Conservation (phyloP, 176 grass and related monocot genomes). For the Pontederia crassipes region DNA sequence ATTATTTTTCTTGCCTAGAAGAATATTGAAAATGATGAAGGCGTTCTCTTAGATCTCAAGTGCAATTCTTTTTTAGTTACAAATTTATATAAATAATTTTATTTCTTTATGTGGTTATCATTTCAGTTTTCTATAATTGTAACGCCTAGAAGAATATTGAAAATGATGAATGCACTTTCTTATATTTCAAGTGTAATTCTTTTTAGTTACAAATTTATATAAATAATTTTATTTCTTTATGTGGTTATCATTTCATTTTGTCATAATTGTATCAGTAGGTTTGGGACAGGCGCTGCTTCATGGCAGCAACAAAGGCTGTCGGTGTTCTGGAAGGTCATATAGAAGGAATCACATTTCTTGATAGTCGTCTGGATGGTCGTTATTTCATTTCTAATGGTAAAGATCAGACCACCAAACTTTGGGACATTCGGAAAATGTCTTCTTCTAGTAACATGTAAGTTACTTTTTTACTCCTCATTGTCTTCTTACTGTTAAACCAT, state of each 20-base stretch:
- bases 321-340: conserved; percentile 76
- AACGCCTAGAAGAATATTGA: too few species aligned
- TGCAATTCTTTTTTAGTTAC: too few species aligned
- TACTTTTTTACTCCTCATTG: too few species aligned
- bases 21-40: too few species aligned
- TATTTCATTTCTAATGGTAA: conserved; percentile 96
- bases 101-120: not conserved
- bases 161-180: too few species aligned
- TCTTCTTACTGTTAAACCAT: too few species aligned
- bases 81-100: not conserved
- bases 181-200: too few species aligned
- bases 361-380: conserved; percentile 73
- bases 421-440: conserved; percentile 94
- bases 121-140: too few species aligned
- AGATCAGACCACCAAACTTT: conserved; percentile 95
- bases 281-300: conserved; percentile 75
- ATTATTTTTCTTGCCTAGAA: too few species aligned
- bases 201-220: too few species aligned
- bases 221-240: not conserved
- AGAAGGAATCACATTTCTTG: conserved; percentile 88
- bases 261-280: conserved; percentile 32
- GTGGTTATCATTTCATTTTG: conserved; percentile 7
- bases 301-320: conserved; percentile 37
- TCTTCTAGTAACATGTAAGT: not conserved
- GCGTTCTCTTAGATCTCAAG: too few species aligned